Conservation (phyloP, 768 basidiomycete genomes). For the Boletellus ananiceps region DNA sequence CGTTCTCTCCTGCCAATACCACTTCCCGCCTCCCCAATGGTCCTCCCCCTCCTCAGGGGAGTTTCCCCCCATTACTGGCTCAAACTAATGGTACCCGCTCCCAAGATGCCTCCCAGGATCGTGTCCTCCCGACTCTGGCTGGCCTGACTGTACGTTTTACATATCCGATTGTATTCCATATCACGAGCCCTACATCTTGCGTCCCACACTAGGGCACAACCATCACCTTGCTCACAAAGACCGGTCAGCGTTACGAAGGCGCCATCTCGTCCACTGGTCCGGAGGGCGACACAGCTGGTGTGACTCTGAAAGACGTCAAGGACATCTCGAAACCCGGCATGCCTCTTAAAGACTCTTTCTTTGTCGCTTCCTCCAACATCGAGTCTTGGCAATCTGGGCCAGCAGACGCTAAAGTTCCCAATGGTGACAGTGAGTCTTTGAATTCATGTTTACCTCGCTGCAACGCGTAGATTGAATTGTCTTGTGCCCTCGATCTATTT, state of each 20-base stretch:
- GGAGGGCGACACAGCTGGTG: conserved; percentile 67
- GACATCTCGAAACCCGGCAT: conserved; percentile 63
- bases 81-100: conserved; percentile 47
- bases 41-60: conserved; percentile 34
- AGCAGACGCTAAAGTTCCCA: conserved; percentile 62
- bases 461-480: background rate
- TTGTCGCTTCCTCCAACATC: conserved; percentile 70
- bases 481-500: background rate
- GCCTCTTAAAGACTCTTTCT: conserved; percentile 64
- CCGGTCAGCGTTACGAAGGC: conserved; percentile 69
- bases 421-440: conserved; percentile 61
- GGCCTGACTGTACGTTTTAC: conserved; percentile 62
- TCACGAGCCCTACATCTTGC: conserved; percentile 14
- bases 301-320: conserved; percentile 74
- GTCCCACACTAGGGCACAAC: conserved; percentile 59
- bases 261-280: conserved; percentile 53
- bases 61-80: conserved; percentile 41
- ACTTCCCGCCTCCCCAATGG: conserved; percentile 41
- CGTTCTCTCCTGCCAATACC: conserved; percentile 52
- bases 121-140: conserved; percentile 57
- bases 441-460: background rate
- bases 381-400: conserved; percentile 71
- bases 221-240: conserved; percentile 70
- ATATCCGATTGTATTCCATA: conserved; percentile 6
- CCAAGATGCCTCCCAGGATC: conserved; percentile 50